phyloP scores from a whole-genome alignment of 2,329 filamentous ascomycete species.

The Aulographum hederae region DNA sequence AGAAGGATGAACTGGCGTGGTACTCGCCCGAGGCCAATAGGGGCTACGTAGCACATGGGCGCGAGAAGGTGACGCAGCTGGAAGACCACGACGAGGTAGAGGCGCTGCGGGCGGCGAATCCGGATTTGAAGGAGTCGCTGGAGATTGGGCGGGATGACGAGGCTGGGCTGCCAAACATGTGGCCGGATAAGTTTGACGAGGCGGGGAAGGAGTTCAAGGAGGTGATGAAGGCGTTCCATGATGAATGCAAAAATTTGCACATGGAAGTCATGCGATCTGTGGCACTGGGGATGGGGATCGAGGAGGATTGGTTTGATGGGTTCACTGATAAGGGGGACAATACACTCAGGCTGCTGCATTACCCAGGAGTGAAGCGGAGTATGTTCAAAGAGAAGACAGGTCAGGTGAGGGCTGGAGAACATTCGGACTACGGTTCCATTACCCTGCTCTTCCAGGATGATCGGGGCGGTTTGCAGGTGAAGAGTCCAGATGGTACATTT shows the following conservation, averaged over 20 bases:
- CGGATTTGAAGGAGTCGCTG: slow-evolving; percentile 37
- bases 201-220: slow-evolving; percentile 44
- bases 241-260: slow-evolving; percentile 57
- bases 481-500: slow-evolving; percentile 57
- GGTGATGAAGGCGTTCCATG: slow-evolving; percentile 60
- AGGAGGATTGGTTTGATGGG: slow-evolving; percentile 54
- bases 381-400: slow-evolving; percentile 48
- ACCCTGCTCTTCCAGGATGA: slow-evolving; percentile 33
- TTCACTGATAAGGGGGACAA: slow-evolving; percentile 42
- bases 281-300: slow-evolving; percentile 60
- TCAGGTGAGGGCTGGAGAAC: slow-evolving; percentile 60
- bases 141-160: slow-evolving; percentile 45
- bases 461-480: slow-evolving; percentile 39
- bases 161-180: slow-evolving; percentile 52
- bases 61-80: slow-evolving; percentile 20
- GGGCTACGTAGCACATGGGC: slow-evolving; percentile 27
- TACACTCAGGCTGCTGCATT: slow-evolving; percentile 53
- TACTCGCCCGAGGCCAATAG: slow-evolving; percentile 28
- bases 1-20: slow-evolving; percentile 21
- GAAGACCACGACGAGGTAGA: slow-evolving; percentile 17
- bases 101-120: slow-evolving; percentile 15
- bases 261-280: slow-evolving; percentile 68
- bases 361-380: slow-evolving; percentile 47
- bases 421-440: slow-evolving; percentile 44
- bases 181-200: slow-evolving; percentile 41